phyloP scores from a whole-genome alignment of 2,329 filamentous ascomycete genomes.

The Trichoderma simmonsii region DNA sequence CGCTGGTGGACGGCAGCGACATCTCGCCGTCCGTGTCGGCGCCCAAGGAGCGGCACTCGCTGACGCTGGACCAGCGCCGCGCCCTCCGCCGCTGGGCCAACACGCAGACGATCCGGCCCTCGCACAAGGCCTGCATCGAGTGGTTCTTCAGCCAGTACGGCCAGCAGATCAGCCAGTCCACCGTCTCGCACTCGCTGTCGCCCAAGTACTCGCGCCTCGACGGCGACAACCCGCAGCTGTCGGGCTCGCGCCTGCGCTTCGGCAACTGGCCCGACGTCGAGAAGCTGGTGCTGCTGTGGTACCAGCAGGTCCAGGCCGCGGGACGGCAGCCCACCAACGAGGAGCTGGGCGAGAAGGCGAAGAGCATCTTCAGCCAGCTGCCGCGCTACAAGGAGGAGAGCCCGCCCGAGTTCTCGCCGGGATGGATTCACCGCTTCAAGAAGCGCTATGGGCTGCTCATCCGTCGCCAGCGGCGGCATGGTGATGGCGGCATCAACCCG shows the following conservation, averaged over 20 bases:
- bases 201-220: constrained; percentile 61
- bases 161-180: constrained; percentile 60
- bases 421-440: constrained; percentile 64
- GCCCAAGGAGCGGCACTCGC: constrained; percentile 53
- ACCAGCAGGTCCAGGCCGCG: constrained; percentile 48
- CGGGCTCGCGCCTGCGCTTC: constrained; percentile 59
- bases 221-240: constrained; percentile 56
- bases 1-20: constrained; percentile 29
- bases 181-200: constrained; percentile 60
- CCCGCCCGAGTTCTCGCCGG: constrained; percentile 60
- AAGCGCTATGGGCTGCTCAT: constrained; percentile 60
- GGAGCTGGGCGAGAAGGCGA: constrained; percentile 60
- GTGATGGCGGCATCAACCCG: constrained; percentile 44
- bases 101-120: constrained; percentile 53
- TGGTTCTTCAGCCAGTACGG: constrained; percentile 59
- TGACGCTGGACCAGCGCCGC: constrained; percentile 61
- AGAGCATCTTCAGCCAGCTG: constrained; percentile 55
- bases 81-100: constrained; percentile 59
- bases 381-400: constrained; percentile 59
- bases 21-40: constrained; percentile 18
- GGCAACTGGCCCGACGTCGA: constrained; percentile 64
- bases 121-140: constrained; percentile 61
- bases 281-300: constrained; percentile 55
- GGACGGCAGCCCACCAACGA: constrained; percentile 61
- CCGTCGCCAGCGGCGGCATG: constrained; percentile 53